These are phyloP conservation scores for Leishmania tropica DNA, from an alignment of 208 protist species.

Conservation along the genomic window DNA sequence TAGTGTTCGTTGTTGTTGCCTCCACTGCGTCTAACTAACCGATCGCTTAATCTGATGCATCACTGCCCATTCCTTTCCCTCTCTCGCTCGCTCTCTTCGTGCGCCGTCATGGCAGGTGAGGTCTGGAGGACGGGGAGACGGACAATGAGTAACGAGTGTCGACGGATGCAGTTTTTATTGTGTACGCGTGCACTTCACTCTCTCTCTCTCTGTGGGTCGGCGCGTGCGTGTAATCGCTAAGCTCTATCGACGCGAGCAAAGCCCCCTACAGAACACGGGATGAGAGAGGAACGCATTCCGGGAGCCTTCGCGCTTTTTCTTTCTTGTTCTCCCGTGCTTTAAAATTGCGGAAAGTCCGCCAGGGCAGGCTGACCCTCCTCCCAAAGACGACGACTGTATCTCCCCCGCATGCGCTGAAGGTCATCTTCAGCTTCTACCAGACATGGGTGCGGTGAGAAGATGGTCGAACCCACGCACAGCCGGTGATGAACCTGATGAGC, in stretches of 20 bases:
- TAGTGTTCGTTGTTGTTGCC: background rate
- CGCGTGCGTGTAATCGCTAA: background rate
- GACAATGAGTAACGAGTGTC: background rate
- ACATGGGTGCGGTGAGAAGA: background rate
- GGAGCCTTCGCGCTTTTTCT: background rate
- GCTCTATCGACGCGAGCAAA: background rate
- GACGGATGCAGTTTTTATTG: background rate
- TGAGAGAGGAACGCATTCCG: background rate
- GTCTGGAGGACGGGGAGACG: background rate
- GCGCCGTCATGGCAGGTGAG: background rate
- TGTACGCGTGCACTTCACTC: background rate
- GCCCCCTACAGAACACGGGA: too few species aligned
- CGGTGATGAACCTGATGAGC: background rate
- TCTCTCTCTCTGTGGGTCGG: too few species aligned
- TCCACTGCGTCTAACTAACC: slow-evolving; percentile 9
- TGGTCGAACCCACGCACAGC: background rate
- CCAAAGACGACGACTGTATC: background rate
- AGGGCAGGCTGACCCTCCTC: background rate
- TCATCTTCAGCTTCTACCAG: background rate
- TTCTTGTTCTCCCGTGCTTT: background rate
- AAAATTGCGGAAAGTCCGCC: background rate
- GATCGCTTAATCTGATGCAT: background rate
- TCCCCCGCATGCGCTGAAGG: background rate
- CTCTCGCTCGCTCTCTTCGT: background rate
- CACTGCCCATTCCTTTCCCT: background rate